A percentile compares a stretch with the other conserved stretches of the same genome.
Conservation (phyloP, 2,329 filamentous ascomycete genomes). For the Ceratocystis lukuohia region DNA sequence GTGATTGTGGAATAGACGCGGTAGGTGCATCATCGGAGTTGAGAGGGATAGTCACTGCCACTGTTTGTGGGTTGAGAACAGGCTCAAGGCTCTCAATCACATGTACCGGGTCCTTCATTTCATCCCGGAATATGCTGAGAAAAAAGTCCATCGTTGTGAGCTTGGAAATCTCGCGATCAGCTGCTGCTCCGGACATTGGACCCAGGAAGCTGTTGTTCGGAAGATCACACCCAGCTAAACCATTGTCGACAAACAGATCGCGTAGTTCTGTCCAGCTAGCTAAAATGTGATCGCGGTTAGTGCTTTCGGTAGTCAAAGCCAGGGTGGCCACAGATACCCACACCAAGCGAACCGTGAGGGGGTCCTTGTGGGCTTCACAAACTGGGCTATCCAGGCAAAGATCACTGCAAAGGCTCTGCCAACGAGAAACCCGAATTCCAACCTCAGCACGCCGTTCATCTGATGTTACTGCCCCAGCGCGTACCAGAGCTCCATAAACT, state of each 20-base stretch:
- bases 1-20: not conserved
- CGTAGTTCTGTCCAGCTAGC: constrained; percentile 46
- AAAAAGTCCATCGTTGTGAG: constrained; percentile 97
- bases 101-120: constrained; percentile 63
- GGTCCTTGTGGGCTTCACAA: constrained; percentile 24
- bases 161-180: constrained; percentile 82
- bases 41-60: constrained; percentile 26
- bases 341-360: constrained; percentile 39
- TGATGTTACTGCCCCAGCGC: constrained; percentile 10
- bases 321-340: constrained; percentile 45
- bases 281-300: constrained; percentile 42
- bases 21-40: not conserved
- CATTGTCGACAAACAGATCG: constrained; percentile 34
- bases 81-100: constrained; percentile 90
- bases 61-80: constrained; percentile 61
- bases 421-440: constrained; percentile 8
- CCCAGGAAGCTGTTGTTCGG: constrained; percentile 83
- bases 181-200: constrained; percentile 66
- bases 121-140: constrained; percentile 71
- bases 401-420: constrained; percentile 14
- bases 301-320: constrained; percentile 36
- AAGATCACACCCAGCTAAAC: constrained; percentile 41
- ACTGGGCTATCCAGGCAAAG: constrained; percentile 12
- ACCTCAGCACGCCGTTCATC: constrained; percentile 15
- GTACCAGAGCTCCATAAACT: constrained; percentile 35